Percentiles rank a stretch among this genome's conserved stretches.
These are phyloP conservation scores for Annulohypoxylon stygium DNA, from an alignment of 495 filamentous ascomycete genomes.

Conservation along the genomic window DNA sequence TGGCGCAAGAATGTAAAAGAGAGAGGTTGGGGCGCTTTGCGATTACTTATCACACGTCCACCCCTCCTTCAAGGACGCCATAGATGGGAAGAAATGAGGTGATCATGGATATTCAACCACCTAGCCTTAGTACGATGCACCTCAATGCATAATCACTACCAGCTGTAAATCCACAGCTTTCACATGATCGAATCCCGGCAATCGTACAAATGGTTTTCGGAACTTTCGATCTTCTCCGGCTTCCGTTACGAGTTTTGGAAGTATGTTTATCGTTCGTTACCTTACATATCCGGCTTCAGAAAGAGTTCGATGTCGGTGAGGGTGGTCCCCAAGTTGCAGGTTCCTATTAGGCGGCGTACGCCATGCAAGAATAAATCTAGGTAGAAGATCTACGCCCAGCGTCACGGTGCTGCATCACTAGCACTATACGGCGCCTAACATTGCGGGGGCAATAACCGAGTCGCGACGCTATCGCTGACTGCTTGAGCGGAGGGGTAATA, in stretches of 20 bases:
- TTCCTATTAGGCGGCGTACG: constrained; percentile 17
- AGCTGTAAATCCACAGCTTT: constrained; percentile 17
- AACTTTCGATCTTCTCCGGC: constrained; percentile 15
- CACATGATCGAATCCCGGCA: constrained; percentile 21
- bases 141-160: constrained; percentile 29
- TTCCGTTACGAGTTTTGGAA: constrained; percentile 14
- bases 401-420: constrained; percentile 30
- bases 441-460: constrained; percentile 31
- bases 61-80: constrained; percentile 23
- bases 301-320: constrained; percentile 12
- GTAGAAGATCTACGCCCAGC: constrained; percentile 40
- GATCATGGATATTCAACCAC: constrained; percentile 20
- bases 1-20: constrained; percentile 21
- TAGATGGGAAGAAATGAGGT: constrained; percentile 29
- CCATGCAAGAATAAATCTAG: constrained; percentile 27
- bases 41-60: constrained; percentile 29
- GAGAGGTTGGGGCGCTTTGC: constrained; percentile 31
- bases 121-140: constrained; percentile 36
- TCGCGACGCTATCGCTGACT: constrained; percentile 19
- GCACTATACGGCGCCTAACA: constrained; percentile 20
- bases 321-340: constrained; percentile 26
- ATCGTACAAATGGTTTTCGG: not conserved
- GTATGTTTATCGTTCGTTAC: constrained; percentile 19
- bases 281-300: constrained; percentile 11
- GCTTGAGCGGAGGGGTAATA: constrained; percentile 10